Evolutionary conservation across 129 eudicot genomes (phyloP).

Genomic region (Helichrysum umbraculigerum): DNA sequence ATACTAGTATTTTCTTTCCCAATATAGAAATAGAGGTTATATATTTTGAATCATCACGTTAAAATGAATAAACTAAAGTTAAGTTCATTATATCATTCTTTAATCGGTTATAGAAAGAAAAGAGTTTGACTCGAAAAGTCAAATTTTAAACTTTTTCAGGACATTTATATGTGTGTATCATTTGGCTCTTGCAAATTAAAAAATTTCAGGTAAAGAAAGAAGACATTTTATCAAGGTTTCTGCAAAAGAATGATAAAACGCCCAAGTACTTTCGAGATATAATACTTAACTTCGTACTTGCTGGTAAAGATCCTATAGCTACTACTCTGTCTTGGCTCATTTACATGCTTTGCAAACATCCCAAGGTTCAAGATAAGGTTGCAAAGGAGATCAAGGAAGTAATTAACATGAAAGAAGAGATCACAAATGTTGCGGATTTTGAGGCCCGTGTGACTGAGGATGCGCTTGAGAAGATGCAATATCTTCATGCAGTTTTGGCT

Average conservation of each 20-base stretch:
- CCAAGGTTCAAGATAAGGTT: slow-evolving; percentile 49
- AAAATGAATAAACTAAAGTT: no score
- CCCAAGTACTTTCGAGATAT: slow-evolving; percentile 60
- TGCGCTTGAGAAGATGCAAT: slow-evolving; percentile 62
- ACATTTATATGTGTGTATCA: neutral
- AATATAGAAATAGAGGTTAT: neutral
- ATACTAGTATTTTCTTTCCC: neutral
- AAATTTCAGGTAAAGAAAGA: slow-evolving; percentile 45
- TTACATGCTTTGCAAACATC: slow-evolving; percentile 68
- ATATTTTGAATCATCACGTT: neutral
- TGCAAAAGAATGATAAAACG: slow-evolving; percentile 34
- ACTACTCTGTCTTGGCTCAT: slow-evolving; percentile 61
- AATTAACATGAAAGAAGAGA: slow-evolving; percentile 19
- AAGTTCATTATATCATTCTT: neutral
- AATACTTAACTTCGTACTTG: slow-evolving; percentile 54
- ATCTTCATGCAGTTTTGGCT: slow-evolving; percentile 63
- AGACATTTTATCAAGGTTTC: slow-evolving; percentile 58
- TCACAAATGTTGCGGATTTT: slow-evolving; percentile 33
- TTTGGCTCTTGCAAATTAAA: neutral
- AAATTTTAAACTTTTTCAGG: neutral
- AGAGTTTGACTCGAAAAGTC: neutral
- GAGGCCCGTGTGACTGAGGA: slow-evolving; percentile 46
- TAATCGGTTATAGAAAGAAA: neutral
- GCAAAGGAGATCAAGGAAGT: slow-evolving; percentile 50
- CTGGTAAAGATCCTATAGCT: slow-evolving; percentile 73